phyloP scores from a whole-genome alignment of 495 filamentous ascomycete species.

The Parmelia sp. region DNA sequence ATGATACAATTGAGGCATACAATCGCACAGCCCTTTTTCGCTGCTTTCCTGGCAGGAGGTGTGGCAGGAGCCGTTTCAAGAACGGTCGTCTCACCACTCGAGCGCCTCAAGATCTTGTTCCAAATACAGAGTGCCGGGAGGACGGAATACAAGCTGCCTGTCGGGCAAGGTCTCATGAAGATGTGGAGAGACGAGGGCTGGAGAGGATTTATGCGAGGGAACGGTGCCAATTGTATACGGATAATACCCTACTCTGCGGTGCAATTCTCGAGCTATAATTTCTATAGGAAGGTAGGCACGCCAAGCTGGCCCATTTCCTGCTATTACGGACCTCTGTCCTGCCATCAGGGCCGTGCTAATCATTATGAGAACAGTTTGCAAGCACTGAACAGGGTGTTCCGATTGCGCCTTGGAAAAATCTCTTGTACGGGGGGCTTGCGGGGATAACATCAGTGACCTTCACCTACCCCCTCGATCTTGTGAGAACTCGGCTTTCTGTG shows the following conservation, averaged over 20 bases:
- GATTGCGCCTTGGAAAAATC: constrained; percentile 60
- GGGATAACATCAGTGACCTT: constrained; percentile 87
- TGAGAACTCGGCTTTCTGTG: constrained; percentile 89
- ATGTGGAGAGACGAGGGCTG: constrained; percentile 97
- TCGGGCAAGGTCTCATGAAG: constrained; percentile 80
- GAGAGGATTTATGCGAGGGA: constrained; percentile 93
- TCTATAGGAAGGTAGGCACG: constrained; percentile 83
- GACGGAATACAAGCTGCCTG: constrained; percentile 84
- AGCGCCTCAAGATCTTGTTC: constrained; percentile 93
- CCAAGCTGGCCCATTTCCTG: background rate
- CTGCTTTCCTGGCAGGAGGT: constrained; percentile 93
- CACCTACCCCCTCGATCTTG: constrained; percentile 87
- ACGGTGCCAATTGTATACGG: constrained; percentile 95
- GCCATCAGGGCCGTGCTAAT: background rate
- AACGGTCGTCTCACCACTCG: constrained; percentile 92
- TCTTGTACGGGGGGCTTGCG: constrained; percentile 79
- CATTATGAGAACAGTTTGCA: background rate
- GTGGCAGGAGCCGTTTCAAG: constrained; percentile 94
- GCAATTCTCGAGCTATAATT: constrained; percentile 95
- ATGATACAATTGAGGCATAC: constrained; percentile 39
- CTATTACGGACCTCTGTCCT: background rate
- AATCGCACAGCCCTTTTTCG: constrained; percentile 70
- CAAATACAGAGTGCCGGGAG: constrained; percentile 90
- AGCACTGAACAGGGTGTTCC: constrained; percentile 35
- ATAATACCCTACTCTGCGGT: constrained; percentile 98